Evolutionary conservation across 2,329 filamentous ascomycete species (phyloP), one percentile per base, ranked within the genome.

Genomic region (Talaromyces verruculosus): DNA sequence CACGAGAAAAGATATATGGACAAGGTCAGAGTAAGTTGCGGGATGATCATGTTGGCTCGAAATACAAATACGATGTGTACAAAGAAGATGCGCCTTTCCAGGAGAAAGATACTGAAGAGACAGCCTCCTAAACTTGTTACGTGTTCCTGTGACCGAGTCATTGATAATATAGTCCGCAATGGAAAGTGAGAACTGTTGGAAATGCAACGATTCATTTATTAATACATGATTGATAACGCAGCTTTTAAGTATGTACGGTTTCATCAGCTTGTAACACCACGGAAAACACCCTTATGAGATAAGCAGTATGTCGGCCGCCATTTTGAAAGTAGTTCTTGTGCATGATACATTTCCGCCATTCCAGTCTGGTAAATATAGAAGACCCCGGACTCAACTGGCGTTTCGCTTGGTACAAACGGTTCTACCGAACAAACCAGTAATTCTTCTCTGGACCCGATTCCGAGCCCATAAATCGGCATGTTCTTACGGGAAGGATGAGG

Each of bases 41-140:
- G 43, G 78, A 78, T 68, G 88, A 90, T 73, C 88, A 90, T 73
- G 71, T 79, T 0, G 88, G 87, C 0, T 85, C 82, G 60, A 74
- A 70, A 68, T 90, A 88, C 72, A 88, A 86, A 76, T 90, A 89
- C 69, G 81, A 85, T 69, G 83, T 87, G 1, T 89, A 88, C 69
- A 75, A 83, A 65, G 85, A 88, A 69, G 84, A 87, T 35, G 63
- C 71, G 28, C 75, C 79, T 4, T 80, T 78, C 5, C 25, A 53
- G 25, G 33, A 53, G 49, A 30, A 53, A 35, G 33, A 35, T 11
- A 35, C 33, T 35, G 8, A 11, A 35, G 33, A 10, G 8, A 35
- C 33, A 2, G 10, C 33, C 10, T 13, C 10, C 33, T 35, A 3
- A 35, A 11, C 0, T 10, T 35, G 1, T 11, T 11, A 35, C 2